Conservation (phyloP, 1,284 basidiomycete species). For the Apiotrichum porosum region DNA sequence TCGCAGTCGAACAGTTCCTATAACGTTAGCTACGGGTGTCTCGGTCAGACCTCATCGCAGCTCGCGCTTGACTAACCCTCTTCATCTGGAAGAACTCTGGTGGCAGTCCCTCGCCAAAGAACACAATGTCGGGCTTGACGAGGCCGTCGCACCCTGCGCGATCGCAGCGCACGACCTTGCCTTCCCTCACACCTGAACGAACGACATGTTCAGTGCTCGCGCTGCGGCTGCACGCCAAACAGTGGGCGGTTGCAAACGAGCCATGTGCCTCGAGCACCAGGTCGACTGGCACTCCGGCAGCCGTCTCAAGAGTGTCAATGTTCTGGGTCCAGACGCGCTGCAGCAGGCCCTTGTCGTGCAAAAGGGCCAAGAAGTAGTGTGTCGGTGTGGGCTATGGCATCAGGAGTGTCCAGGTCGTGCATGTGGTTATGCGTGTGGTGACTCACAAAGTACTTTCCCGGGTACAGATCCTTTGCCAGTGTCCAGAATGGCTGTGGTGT, state of each 20-base stretch:
- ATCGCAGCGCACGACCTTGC: constrained; percentile 61
- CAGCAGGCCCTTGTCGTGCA: constrained; percentile 34
- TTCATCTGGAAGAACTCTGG: constrained; percentile 45
- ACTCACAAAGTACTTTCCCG: constrained; percentile 43
- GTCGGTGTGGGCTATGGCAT: constrained; percentile 76
- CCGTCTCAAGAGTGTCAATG: constrained; percentile 87
- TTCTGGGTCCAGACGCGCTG: constrained; percentile 44
- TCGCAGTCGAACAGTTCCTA: constrained; percentile 56
- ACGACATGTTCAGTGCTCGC: constrained; percentile 65
- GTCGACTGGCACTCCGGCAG: constrained; percentile 68
- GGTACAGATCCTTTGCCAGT: constrained; percentile 84
- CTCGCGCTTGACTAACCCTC: too few relatives aligned
- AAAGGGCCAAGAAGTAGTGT: constrained; percentile 73
- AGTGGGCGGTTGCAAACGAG: constrained; percentile 75
- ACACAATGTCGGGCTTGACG: constrained; percentile 91
- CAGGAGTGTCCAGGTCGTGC: too few relatives aligned
- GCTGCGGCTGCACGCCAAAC: constrained; percentile 61
- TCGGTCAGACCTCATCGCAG: too few relatives aligned
- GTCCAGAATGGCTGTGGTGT: constrained; percentile 69
- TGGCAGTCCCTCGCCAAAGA: constrained; percentile 71
- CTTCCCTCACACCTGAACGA: constrained; percentile 56
- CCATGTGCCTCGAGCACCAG: constrained; percentile 92
- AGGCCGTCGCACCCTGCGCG: constrained; percentile 57
- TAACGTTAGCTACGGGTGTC: neutral
- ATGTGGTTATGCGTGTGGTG: too few relatives aligned